Base-by-base conservation (phyloP, 1,139 yeast species). In the Candida freyschussii region DNA sequence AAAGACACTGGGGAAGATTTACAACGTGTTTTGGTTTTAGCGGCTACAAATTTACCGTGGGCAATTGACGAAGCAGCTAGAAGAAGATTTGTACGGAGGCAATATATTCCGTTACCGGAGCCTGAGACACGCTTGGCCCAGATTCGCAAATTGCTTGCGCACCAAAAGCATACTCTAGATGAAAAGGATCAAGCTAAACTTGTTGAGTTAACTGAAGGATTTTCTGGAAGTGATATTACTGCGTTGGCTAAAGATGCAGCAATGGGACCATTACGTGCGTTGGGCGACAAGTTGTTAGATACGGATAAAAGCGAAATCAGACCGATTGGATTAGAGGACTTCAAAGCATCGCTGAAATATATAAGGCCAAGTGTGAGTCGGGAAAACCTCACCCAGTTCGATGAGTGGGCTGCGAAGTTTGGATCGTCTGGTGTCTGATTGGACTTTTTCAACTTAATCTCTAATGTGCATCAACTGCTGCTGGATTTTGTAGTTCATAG, bases 1-100 rank as follows among this genome's bases (percentile, higher is more conserved):
- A 67, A 53, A 20, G 78, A 72, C 32, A 60, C 64, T 3, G 70
- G 67, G 10, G 81, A 72, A 26, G 81, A 75, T 44, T 71, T 75
- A 21, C 78, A 77, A 41, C 65, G 97, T 36, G 98, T 91, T 4
- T 67, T 91, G 20, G 95, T 91, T 4, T 64, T 91, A 24, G 98
- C 97, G 0, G 98, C 98, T 1, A 91, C 99, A 0, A 91, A 91
- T 56, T 60, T 91, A 44, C 99, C 99, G 0, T 91, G 99, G 99
- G 82, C 87, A 4, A 89, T 91, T 42, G 99, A 91, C 59, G 98
- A 93, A 56, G 98, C 98, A 3, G 99, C 98, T 0, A 67, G 98
- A 51, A 72, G 98, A 56, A 72, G 98, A 48, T 91, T 91, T 62
- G 96, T 85, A 6, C 72, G 95, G 45, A 67, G 97, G 36, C 96